Evolutionary conservation across 108 stramenopile species (phyloP).

Genomic region (Nannochloropsis gaditana): DNA sequence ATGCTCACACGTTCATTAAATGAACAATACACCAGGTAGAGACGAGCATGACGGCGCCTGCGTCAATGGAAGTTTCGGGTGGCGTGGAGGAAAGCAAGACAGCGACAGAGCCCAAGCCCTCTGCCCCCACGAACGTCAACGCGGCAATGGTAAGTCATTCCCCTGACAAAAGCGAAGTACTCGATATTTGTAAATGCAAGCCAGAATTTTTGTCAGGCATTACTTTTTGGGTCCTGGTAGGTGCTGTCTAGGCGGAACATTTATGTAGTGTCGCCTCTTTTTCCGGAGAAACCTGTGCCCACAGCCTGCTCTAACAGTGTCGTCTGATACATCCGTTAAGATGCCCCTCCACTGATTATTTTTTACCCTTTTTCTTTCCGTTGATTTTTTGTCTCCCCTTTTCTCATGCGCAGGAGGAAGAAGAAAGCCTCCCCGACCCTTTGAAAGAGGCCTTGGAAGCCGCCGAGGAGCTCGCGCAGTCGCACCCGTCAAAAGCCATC

Average conservation of each 20-base stretch:
- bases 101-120: background rate
- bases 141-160: background rate
- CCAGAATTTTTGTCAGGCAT: no score
- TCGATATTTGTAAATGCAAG: no score
- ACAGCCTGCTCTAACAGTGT: no score
- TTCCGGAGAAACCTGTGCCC: no score
- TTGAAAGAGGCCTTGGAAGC: conserved; percentile 5
- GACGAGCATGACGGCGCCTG: background rate
- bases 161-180: no score
- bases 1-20: no score
- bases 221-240: no score
- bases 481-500: conserved; percentile 3
- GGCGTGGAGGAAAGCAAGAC: conserved; percentile 12
- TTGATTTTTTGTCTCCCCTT: background rate
- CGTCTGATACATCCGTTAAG: no score
- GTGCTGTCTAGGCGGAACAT: no score
- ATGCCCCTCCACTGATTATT: no score
- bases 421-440: background rate
- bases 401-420: conserved; percentile 11
- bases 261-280: no score
- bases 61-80: background rate
- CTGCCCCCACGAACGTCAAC: background rate
- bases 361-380: no score
- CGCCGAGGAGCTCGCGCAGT: background rate
- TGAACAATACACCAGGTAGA: background rate